Base-by-base conservation (phyloP, 2,329 filamentous ascomycete genomes). In the Incumbomyces lentus region DNA sequence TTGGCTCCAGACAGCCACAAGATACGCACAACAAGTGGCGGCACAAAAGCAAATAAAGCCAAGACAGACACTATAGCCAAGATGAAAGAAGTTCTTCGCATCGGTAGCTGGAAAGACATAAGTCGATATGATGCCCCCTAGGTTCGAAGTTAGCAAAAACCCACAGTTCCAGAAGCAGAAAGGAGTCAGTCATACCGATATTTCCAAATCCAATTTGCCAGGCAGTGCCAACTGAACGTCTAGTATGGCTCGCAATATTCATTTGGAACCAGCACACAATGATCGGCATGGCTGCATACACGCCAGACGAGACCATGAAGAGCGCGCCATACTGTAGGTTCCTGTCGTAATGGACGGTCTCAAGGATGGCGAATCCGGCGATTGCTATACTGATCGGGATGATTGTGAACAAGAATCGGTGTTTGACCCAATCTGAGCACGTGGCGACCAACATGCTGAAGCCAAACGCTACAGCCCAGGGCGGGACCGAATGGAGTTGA, bases 401-500 rank as follows among this genome's bases (percentile, higher is more conserved):
- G 5, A 62, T 18, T 3, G 58, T 56, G 42, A 64, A 60, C 22
- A 55, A 17, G 46, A 60, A 62, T 16, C 62, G 59, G 39, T 63
- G 61, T 31, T 56, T 52, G 1, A 57, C 18, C 26, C 45, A 45
- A 46, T 64, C 62, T 6, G 55, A 58, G 40, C 58, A 43, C 29
- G 48, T 55, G 3, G 62, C 60, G 11, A 61, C 47, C 34, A 59
- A 34, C 51, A 64, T 58, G n/a, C 57, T 56, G 44, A 62, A 59
- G n/a, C 48, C 58, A 42, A 60, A 63, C 1, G 60, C 55, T 2
- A 52, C 56, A 6, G 58, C 58, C 62, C 61, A 64, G 1, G 60
- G 73, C 2, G 74, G 74, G 0, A 76, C 74, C 12, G 65, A 69
- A 60, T 75, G 70, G 2, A 76, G 60, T 31, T 76, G 74, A 0